A percentile compares a stretch with the other conserved stretches of the same genome.
Conservation (phyloP, 805 yeast species). For the Wickerhamiella australiensis region DNA sequence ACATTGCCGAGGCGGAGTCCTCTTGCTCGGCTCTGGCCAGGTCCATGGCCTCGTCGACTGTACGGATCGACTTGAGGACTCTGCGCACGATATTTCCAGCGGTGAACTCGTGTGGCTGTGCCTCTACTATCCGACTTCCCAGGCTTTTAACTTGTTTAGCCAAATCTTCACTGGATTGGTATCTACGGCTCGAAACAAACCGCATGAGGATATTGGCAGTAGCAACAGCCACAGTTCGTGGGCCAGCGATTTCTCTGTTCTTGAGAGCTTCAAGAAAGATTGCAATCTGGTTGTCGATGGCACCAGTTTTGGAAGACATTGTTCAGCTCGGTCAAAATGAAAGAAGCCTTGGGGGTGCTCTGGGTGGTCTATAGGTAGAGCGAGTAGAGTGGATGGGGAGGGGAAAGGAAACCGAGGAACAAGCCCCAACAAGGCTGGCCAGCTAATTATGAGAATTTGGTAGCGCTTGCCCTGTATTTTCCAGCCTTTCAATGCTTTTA, state of each 20-base stretch:
- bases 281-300: slow-evolving; percentile 26
- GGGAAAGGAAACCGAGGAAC: too few species aligned
- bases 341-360: too few species aligned
- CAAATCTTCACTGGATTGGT: slow-evolving; percentile 67
- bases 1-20: slow-evolving; percentile 45
- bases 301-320: slow-evolving; percentile 24
- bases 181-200: slow-evolving; percentile 77
- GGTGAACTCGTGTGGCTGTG: slow-evolving; percentile 81
- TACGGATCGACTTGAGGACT: slow-evolving; percentile 74
- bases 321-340: too few species aligned
- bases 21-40: slow-evolving; percentile 11
- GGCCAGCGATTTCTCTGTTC: slow-evolving; percentile 73
- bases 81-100: slow-evolving; percentile 87
- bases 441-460: too few species aligned
- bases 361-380: too few species aligned
- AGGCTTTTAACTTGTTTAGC: slow-evolving; percentile 58
- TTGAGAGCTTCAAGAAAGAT: slow-evolving; percentile 38
- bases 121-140: slow-evolving; percentile 52
- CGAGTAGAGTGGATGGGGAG: too few species aligned
- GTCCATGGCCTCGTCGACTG: slow-evolving; percentile 49
- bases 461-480: too few species aligned
- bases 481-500: too few species aligned
- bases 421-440: too few species aligned
- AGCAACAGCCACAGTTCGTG: slow-evolving; percentile 70
- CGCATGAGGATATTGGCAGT: slow-evolving; percentile 79